Conservation (phyloP, 2,329 filamentous ascomycete species). For the Coniella lustricola region DNA sequence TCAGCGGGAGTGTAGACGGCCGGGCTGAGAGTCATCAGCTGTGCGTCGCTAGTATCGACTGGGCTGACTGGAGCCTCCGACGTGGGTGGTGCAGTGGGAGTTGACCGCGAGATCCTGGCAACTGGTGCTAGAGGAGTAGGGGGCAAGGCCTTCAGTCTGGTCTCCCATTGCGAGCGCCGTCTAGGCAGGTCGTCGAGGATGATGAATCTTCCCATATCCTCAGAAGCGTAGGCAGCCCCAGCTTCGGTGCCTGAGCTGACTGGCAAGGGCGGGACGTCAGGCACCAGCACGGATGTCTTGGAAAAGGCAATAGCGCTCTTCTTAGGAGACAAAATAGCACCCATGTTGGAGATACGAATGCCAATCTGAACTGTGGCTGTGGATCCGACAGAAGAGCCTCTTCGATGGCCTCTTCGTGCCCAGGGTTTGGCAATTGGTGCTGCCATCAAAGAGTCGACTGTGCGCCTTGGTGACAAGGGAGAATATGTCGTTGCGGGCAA, state of each 20-base stretch:
- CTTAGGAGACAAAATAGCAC: constrained; percentile 38
- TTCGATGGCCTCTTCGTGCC: constrained; percentile 38
- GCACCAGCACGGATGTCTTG: not conserved
- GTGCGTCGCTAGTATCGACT: constrained; percentile 22
- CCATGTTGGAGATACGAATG: constrained; percentile 55
- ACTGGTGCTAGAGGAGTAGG: constrained; percentile 26
- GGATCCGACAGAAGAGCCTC: constrained; percentile 56
- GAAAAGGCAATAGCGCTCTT: constrained; percentile 22
- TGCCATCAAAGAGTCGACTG: constrained; percentile 30
- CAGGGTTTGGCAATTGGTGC: constrained; percentile 37
- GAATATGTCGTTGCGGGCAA: constrained; percentile 44
- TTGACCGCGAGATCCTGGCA: not conserved
- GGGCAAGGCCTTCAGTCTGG: constrained; percentile 31
- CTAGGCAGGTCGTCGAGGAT: constrained; percentile 19
- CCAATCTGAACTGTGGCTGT: constrained; percentile 67
- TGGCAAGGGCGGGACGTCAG: not conserved
- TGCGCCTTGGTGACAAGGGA: constrained; percentile 17
- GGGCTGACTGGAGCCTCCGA: constrained; percentile 22
- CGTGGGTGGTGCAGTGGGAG: constrained; percentile 15
- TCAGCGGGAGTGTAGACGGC: constrained; percentile 41
- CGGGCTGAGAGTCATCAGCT: constrained; percentile 36
- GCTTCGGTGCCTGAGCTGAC: constrained; percentile 16
- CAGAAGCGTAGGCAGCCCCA: not conserved
- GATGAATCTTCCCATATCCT: constrained; percentile 8
- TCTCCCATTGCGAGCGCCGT: constrained; percentile 24